These are phyloP conservation scores for Thecaphora frezii DNA, from an alignment of 1,284 basidiomycete species.

Conservation along the genomic window DNA sequence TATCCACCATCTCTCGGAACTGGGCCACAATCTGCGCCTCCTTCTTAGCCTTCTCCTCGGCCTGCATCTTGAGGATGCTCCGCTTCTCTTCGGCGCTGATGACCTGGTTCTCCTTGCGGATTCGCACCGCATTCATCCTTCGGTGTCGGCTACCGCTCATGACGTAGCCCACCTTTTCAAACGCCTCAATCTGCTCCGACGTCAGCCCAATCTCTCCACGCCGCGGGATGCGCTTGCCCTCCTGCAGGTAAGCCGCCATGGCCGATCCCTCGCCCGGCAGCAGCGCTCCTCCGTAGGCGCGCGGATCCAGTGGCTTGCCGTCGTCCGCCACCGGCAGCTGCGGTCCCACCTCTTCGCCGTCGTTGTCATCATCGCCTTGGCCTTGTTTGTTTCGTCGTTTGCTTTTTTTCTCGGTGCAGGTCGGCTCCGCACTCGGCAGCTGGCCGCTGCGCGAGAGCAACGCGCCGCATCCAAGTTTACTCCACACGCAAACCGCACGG, in stretches of 20 bases:
- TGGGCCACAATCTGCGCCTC: slow-evolving; percentile 67
- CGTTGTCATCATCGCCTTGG: neutral
- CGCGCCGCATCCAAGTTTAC: too few species aligned
- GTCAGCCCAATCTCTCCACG: slow-evolving; percentile 96
- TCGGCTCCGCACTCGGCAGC: too few species aligned
- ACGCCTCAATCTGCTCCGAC: slow-evolving; percentile 80
- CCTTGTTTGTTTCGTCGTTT: too few species aligned
- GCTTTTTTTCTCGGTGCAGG: too few species aligned
- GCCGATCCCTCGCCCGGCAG: slow-evolving; percentile 92
- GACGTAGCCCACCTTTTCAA: slow-evolving; percentile 89
- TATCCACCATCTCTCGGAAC: slow-evolving; percentile 53
- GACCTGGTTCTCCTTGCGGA: slow-evolving; percentile 98
- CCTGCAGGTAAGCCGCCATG: slow-evolving; percentile 91
- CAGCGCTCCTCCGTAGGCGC: slow-evolving; percentile 73
- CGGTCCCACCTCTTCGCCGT: slow-evolving; percentile 15
- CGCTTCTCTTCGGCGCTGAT: slow-evolving; percentile 92
- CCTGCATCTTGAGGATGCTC: slow-evolving; percentile 86
- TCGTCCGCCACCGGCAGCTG: slow-evolving; percentile 19
- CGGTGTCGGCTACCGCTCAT: slow-evolving; percentile 90
- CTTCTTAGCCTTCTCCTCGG: slow-evolving; percentile 85
- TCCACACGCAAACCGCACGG: too few species aligned
- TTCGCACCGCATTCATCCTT: slow-evolving; percentile 87
- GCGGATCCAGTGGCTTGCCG: slow-evolving; percentile 21
- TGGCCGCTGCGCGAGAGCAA: too few species aligned
- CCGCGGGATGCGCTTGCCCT: slow-evolving; percentile 89